Evolutionary conservation across 2,329 filamentous ascomycete species (phyloP), one percentile per base, ranked within the genome.

Genomic region (Cytospora piceae): DNA sequence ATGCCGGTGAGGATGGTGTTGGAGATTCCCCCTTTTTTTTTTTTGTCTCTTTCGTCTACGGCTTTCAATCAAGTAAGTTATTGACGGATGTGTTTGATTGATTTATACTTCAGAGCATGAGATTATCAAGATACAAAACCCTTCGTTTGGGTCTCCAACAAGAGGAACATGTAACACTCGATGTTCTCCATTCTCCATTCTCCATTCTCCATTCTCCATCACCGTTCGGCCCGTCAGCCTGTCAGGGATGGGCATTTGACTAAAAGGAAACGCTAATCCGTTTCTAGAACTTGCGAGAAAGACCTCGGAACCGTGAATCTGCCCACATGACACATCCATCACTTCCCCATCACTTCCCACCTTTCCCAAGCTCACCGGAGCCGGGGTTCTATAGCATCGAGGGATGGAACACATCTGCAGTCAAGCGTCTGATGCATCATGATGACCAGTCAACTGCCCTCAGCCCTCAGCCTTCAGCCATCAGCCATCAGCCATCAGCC

Each of bases 201-300:
- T n/a, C n/a, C n/a, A n/a, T n/a, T n/a, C n/a, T n/a, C n/a, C n/a
- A n/a, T n/a, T n/a, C n/a, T n/a, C n/a, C n/a, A n/a, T n/a, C 7
- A 7, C 17, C 39, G 7, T 20, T 20, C 39, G 27, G 15, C 15
- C 15, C 17, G 39, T 42, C 39, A 20, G 32, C 39, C 39, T 17
- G 15, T 4, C 39, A 42, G 27, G 27, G 27, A 29, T 29, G 27
- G 27, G 27, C 27, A 5, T 29, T 29, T 49, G 37, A 55, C 53
- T 39, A 4, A 29, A 14, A 49, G n/a, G 22, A 24, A 55, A n/a
- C 49, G 52, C 52, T 66, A 58, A 27, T 34, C 64, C 54, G 17
- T 22, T 66, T 67, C 66, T 63, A 67, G 63, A 67, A 67, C n/a
- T 42, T 31, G 15, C 66, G 42, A 63, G 66, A 67, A 67, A 67